Conservation (phyloP, 208 protist genomes). For the Trypanosoma theileri region DNA sequence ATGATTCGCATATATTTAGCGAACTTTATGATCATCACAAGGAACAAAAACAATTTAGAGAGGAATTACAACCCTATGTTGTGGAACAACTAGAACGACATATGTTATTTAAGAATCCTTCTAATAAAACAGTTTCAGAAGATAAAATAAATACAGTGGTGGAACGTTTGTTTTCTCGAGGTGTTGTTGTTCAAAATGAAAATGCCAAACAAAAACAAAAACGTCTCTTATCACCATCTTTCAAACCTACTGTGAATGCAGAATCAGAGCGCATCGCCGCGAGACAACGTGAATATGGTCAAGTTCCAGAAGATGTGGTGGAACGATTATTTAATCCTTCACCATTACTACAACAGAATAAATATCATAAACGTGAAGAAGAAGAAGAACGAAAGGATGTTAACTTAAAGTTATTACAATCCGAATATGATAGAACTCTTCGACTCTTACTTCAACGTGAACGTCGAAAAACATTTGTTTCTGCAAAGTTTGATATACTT, state of each 20-base stretch:
- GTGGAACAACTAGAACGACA: constrained; percentile 54
- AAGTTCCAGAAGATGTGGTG: constrained; percentile 32
- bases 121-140: constrained; percentile 11
- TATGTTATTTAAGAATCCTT: constrained; percentile 25
- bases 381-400: constrained; percentile 34
- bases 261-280: constrained; percentile 61
- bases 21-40: constrained; percentile 63
- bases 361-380: constrained; percentile 21
- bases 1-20: constrained; percentile 45
- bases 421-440: constrained; percentile 30
- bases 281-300: constrained; percentile 36
- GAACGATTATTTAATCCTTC: constrained; percentile 14
- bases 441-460: constrained; percentile 38
- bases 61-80: constrained; percentile 49
- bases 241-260: constrained; percentile 45
- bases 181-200: constrained; percentile 26
- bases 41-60: constrained; percentile 50
- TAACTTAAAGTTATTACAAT: constrained; percentile 16
- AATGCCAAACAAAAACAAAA: background rate
- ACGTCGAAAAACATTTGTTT: constrained; percentile 41
- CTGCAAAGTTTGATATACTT: constrained; percentile 61
- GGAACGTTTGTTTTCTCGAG: constrained; percentile 56
- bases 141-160: constrained; percentile 57
- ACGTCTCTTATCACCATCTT: background rate
- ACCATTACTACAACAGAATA: constrained; percentile 16